Conservation (phyloP, 73 alveolate species). For the Halteria grandinella region DNA sequence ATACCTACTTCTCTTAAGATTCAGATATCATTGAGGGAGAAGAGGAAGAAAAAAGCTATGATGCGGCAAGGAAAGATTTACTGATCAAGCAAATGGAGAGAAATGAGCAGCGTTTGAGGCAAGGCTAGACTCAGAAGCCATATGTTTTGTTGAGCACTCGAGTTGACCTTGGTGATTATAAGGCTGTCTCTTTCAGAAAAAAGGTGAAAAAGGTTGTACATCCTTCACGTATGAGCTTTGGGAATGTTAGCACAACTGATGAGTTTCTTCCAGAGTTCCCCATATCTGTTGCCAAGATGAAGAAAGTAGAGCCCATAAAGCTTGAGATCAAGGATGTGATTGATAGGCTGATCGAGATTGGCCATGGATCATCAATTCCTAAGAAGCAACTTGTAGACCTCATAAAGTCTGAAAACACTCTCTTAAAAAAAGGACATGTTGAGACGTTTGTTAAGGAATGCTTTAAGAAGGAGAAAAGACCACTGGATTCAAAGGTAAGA, state of each 20-base stretch:
- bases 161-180: neutral
- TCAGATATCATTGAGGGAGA: slow-evolving; percentile 11
- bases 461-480: slow-evolving; percentile 30
- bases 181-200: slow-evolving; percentile 15
- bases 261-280: too few species aligned
- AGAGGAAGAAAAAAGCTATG: neutral
- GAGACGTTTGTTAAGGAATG: slow-evolving; percentile 37
- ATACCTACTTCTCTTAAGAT: slow-evolving; percentile 15
- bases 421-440: neutral
- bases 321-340: slow-evolving; percentile 12
- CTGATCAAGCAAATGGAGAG: slow-evolving; percentile 1
- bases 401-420: neutral
- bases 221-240: too few species aligned
- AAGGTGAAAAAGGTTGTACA: too few species aligned
- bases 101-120: slow-evolving; percentile 6
- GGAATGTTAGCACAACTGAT: too few species aligned
- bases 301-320: slow-evolving; percentile 10
- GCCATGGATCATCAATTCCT: slow-evolving; percentile 13
- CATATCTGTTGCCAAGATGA: too few species aligned
- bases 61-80: neutral
- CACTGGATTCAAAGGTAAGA: slow-evolving; percentile 33
- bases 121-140: neutral
- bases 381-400: slow-evolving; percentile 8
- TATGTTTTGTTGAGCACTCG: neutral
- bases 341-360: neutral